Evolutionary conservation across 1,284 basidiomycete species (phyloP), one percentile per base, ranked within the genome.

Genomic region (Ceratobasidium sp.): DNA sequence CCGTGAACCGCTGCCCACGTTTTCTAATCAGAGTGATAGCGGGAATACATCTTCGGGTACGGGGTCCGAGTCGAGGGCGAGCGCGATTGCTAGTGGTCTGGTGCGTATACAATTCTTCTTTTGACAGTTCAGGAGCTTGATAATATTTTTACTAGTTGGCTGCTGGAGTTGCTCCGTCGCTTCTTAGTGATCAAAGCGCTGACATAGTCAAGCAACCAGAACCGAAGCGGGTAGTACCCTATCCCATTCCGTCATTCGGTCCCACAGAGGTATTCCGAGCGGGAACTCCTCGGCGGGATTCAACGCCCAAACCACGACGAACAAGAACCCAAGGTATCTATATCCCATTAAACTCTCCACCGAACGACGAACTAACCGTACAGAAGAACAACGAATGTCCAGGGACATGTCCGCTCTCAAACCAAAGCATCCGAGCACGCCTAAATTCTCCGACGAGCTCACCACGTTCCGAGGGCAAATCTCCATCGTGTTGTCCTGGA

Each of bases 401-500:
- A 6, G 13, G n/a, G 15, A n/a, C 48, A n/a, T 42, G 15, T 15
- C 50, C 28, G 46, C 33, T 40, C 3, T 48, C 13, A 67, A 52
- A n/a, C 10, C 13, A 28, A 67, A 52, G 13, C 46, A 67, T 17
- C 65, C 65, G 44, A 67, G 33, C 26, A 48, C 52, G 15, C 28
- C 52, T 23, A 48, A 54, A 17, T 33, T 67, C 15, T 33, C 33
- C 10, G 26, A 28, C 26, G 65, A 54, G 9, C 20, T 67, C 13
- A 44, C 65, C 9, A 50, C 50, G 9, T 67, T 50, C 65, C 65
- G 65, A 38, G 50, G 50, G 12, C 65, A 54, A 17, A 20, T 67
- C 46, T 50, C 65, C n/a, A 26, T 67, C 28, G 65, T 52, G 48
- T 67, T 54, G n/a, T 54, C 65, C 20, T 67, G 65, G 65, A 33